Evolutionary conservation across 2,329 filamentous ascomycete species (phyloP).

Genomic region (Emericellopsis atlantica): DNA sequence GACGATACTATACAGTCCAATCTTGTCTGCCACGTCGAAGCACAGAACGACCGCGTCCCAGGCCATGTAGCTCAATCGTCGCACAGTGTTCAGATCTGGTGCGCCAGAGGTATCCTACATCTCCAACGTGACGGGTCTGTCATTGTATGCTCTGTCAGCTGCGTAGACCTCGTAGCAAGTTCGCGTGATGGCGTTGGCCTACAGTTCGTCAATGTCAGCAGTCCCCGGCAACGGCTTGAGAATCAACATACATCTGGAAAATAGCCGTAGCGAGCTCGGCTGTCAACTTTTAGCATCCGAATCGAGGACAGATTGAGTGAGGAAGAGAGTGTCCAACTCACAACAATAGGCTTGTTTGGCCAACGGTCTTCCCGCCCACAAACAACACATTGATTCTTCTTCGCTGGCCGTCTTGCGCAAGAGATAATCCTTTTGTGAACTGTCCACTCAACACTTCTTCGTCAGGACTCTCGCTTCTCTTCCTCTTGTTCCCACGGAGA

Average conservation of each 20-base stretch:
- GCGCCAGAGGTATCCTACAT: constrained; percentile 27
- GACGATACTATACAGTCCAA: constrained; percentile 18
- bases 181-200: constrained; percentile 18
- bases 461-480: not conserved
- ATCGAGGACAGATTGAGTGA: not conserved
- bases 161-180: constrained; percentile 22
- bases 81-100: constrained; percentile 20
- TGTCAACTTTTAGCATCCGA: constrained; percentile 4
- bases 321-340: constrained; percentile 7
- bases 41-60: constrained; percentile 25
- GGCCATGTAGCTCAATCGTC: constrained; percentile 18
- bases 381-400: constrained; percentile 21
- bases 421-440: not conserved
- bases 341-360: constrained; percentile 25
- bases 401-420: constrained; percentile 5
- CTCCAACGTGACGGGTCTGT: constrained; percentile 15
- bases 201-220: too few species aligned
- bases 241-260: constrained; percentile 18
- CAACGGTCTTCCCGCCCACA: constrained; percentile 16
- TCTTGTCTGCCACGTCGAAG: constrained; percentile 21
- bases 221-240: too few species aligned
- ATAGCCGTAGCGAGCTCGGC: constrained; percentile 21
- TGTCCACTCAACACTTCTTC: not conserved
- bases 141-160: constrained; percentile 11
- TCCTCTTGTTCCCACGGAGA: not conserved